phyloP scores from a whole-genome alignment of 176 grass and related monocot species.

The Cenchrus fungigraminus region DNA sequence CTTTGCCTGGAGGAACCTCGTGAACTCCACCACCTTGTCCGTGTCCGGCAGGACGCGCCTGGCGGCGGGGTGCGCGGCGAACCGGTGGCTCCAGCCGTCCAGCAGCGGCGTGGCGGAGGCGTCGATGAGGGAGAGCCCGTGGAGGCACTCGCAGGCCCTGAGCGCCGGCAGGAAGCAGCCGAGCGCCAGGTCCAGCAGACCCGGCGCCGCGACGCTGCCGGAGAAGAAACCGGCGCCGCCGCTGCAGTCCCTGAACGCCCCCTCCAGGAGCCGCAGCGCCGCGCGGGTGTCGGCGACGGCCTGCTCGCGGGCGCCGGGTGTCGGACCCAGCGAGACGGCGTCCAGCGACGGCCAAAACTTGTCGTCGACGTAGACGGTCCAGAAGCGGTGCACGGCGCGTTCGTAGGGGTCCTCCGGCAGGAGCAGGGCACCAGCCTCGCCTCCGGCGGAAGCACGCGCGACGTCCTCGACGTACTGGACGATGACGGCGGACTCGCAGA shows the following conservation, averaged over 20 bases:
- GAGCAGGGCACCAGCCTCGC: not conserved
- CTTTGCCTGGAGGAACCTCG: constrained; percentile 45
- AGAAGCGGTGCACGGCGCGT: constrained; percentile 71
- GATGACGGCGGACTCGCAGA: constrained; percentile 77
- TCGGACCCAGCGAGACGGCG: constrained; percentile 30
- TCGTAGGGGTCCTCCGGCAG: constrained; percentile 61
- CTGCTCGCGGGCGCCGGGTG: not conserved
- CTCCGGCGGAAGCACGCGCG: not conserved
- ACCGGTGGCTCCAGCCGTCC: constrained; percentile 27
- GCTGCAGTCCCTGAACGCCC: constrained; percentile 16
- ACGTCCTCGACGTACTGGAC: constrained; percentile 58
- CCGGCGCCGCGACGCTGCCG: constrained; percentile 14
- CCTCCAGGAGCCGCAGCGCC: constrained; percentile 22
- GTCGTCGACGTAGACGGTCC: constrained; percentile 63
- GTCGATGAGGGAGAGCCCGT: constrained; percentile 28
- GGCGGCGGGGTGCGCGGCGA: not conserved
- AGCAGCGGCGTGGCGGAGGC: constrained; percentile 31
- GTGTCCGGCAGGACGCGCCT: constrained; percentile 38
- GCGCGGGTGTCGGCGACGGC: constrained; percentile 15
- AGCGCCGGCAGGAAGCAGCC: constrained; percentile 57
- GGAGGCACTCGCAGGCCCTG: constrained; percentile 48
- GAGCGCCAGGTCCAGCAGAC: constrained; percentile 42
- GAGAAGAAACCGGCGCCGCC: constrained; percentile 32
- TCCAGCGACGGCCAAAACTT: constrained; percentile 51
- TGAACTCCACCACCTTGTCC: constrained; percentile 50